Base-by-base conservation (phyloP, 805 yeast species). In the Citeromyces nyonsensis region DNA sequence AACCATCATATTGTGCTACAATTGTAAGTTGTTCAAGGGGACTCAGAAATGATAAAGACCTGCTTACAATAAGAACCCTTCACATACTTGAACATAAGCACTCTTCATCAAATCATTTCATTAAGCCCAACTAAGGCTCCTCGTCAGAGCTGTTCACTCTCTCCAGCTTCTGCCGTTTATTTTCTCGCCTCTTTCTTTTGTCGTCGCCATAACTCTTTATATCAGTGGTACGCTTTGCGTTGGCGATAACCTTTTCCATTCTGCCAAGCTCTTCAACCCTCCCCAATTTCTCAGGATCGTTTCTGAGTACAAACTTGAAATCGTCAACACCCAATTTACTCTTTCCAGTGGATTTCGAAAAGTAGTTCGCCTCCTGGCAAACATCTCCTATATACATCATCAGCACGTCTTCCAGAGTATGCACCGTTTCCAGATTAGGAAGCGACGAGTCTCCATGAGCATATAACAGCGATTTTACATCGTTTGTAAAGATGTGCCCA, bases 361-460 rank as follows among this genome's bases (percentile, higher is more conserved):
- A 77, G 71, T 40, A 67, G 66, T 40, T 69, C 55, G 55, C 83
- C 60, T 59, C 47, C 33, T 46, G 40, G 12, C 54, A 54, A 8
- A 77, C 59, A 43, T 72, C 78, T 3, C 68, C 63, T 27, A 79
- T 50, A 47, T 77, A 80, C 27, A 68, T 69, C 8, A 75, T 67
- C 7, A 79, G 61, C 5, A 77, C 59, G 39, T 79, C 88, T 41
- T 79, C 88, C 24, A 79, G 45, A 3, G 70, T 67, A 24, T 73
- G 71, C 1, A 74, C 70, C 0, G 82, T 73, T 36, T 76, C 82
- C 9, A 68, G 63, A 29, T 70, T 57, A 1, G 88, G 88, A 29
- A 71, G 62, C n/a, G 67, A 53, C 2, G 68, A 75, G 44, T 79
- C 88, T 2, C 88, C 88, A 48, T 66, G 77, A 0, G 85, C 85